Percentiles rank a stretch among this genome's conserved stretches.
phyloP scores from a whole-genome alignment of 495 filamentous ascomycete species.

The Penicillium desertorum region DNA sequence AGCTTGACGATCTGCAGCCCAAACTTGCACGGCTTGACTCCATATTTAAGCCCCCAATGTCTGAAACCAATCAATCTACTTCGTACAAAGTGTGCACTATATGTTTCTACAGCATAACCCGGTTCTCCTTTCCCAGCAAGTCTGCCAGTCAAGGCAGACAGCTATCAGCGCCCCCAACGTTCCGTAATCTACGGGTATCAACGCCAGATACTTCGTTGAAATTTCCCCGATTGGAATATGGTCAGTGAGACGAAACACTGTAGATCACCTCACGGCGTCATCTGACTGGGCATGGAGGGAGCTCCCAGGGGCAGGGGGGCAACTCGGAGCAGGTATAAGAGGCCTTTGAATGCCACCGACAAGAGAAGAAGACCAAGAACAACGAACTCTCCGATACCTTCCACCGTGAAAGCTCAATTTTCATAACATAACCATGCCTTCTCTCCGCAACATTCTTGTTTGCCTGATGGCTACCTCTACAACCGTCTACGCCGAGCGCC shows the following conservation, averaged over 20 bases:
- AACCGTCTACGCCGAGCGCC: constrained; percentile 18
- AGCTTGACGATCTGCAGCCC: not conserved
- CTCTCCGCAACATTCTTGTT: constrained; percentile 15
- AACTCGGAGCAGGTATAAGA: not conserved
- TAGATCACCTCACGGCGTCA: not conserved
- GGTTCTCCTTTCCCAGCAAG: not conserved
- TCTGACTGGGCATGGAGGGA: not conserved
- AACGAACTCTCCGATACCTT: not conserved
- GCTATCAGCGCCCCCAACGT: not conserved
- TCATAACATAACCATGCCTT: constrained; percentile 8
- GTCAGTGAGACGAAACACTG: too few species aligned
- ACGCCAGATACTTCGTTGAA: not conserved
- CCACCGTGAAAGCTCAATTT: not conserved
- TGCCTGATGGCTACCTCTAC: constrained; percentile 15
- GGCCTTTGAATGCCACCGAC: not conserved
- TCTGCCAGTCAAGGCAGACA: not conserved
- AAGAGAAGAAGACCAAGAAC: not conserved
- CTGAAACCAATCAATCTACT: not conserved
- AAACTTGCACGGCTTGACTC: not conserved
- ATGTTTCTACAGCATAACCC: not conserved
- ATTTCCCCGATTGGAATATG: not conserved
- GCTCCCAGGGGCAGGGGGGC: not conserved
- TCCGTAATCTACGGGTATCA: not conserved
- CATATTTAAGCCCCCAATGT: not conserved
- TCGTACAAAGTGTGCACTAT: not conserved